Evolutionary conservation across 768 basidiomycete genomes (phyloP).

Genomic region (Roridomyces roridus): DNA sequence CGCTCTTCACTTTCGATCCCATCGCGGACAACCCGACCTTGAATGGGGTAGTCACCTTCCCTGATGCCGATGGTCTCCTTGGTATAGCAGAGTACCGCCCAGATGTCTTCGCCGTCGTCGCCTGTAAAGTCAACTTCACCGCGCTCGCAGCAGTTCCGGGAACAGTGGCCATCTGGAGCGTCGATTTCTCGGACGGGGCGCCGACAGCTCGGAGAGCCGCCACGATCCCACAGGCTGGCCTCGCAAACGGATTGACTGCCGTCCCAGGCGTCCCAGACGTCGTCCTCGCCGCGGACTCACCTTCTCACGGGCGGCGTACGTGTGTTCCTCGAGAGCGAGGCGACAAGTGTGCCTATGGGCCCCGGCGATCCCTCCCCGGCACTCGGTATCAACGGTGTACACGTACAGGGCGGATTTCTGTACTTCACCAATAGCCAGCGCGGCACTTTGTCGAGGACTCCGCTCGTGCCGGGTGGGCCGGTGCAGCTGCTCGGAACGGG

Average conservation of each 20-base stretch:
- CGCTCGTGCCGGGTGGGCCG: slow-evolving; percentile 9
- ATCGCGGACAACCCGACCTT: slow-evolving; percentile 2
- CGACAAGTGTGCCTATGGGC: slow-evolving; percentile 1
- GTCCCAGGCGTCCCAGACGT: slow-evolving; percentile 15
- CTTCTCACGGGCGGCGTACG: slow-evolving; percentile 11
- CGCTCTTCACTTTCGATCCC: too few relatives aligned
- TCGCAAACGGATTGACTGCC: slow-evolving; percentile 12
- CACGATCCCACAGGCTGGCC: not conserved
- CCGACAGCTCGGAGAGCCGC: slow-evolving; percentile 2
- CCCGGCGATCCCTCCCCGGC: slow-evolving; percentile 1
- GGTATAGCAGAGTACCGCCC: slow-evolving; percentile 5
- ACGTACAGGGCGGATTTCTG: slow-evolving; percentile 4
- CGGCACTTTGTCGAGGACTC: slow-evolving; percentile 9
- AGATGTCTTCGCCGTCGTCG: slow-evolving; percentile 14
- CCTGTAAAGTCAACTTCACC: slow-evolving; percentile 10
- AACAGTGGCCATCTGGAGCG: slow-evolving; percentile 10
- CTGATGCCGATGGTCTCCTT: slow-evolving; percentile 4
- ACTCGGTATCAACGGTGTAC: slow-evolving; percentile 11
- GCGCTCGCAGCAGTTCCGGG: slow-evolving; percentile 3
- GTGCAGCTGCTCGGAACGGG: slow-evolving; percentile 10
- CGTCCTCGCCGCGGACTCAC: slow-evolving; percentile 20
- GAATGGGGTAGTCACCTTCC: slow-evolving; percentile 10
- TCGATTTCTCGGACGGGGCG: slow-evolving; percentile 4
- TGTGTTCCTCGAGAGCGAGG: slow-evolving; percentile 4
- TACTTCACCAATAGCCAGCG: slow-evolving; percentile 11